Percentiles rank a stretch among this genome's conserved stretches.
Conservation (phyloP, 768 basidiomycete species). For the Kwoniella pini region DNA sequence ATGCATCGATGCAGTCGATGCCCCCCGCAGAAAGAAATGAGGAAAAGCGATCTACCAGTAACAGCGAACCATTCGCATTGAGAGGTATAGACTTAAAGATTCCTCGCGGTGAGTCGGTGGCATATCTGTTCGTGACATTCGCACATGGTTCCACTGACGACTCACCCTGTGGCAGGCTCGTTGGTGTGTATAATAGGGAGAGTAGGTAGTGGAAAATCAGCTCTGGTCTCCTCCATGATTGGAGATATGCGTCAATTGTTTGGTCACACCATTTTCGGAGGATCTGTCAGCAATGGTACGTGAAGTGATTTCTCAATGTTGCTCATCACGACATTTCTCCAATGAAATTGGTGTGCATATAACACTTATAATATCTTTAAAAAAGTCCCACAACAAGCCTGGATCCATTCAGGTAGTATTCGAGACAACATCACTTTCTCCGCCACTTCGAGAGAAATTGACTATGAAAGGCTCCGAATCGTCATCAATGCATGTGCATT, state of each 20-base stretch:
- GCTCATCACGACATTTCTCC: no score
- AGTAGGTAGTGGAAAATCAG: slow-evolving; percentile 51
- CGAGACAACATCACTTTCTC: slow-evolving; percentile 52
- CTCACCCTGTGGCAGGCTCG: slow-evolving; percentile 27
- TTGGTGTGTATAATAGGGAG: slow-evolving; percentile 49
- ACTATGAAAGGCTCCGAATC: slow-evolving; percentile 24
- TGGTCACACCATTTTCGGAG: slow-evolving; percentile 42
- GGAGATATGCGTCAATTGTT: slow-evolving; percentile 45
- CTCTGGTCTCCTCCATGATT: slow-evolving; percentile 45
- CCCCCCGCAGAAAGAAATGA: slow-evolving; percentile 2
- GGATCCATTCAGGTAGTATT: slow-evolving; percentile 52
- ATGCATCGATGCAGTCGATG: no score
- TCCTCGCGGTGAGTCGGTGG: slow-evolving; percentile 25
- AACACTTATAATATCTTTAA: no score
- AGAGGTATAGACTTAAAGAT: slow-evolving; percentile 54
- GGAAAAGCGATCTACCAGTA: background rate
- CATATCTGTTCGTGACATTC: no score
- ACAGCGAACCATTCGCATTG: slow-evolving; percentile 58
- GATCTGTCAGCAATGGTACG: slow-evolving; percentile 40
- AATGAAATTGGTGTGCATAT: no score
- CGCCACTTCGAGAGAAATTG: slow-evolving; percentile 23
- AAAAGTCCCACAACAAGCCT: slow-evolving; percentile 44
- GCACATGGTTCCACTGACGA: no score
- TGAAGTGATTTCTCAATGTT: no score
- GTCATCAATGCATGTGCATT: slow-evolving; percentile 50